Conservation (phyloP, 1,284 basidiomycete genomes). For the Moesziomyces antarcticus region DNA sequence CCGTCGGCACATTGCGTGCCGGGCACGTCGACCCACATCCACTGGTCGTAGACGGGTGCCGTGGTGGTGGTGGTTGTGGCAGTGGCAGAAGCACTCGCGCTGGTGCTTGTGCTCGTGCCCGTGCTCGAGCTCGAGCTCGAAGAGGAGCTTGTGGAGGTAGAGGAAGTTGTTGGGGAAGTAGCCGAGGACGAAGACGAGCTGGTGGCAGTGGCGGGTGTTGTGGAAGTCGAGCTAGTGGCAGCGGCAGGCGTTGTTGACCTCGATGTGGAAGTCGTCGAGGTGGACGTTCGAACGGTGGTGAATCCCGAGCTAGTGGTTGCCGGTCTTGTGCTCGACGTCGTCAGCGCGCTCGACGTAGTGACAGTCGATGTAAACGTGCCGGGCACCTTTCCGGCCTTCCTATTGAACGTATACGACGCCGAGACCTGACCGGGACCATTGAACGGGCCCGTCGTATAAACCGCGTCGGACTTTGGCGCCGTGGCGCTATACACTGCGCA, state of each 20-base stretch:
- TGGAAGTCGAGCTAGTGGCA: not conserved
- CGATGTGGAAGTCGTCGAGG: not conserved
- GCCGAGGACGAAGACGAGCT: constrained; percentile 1
- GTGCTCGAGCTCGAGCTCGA: not conserved
- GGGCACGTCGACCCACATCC: constrained; percentile 30
- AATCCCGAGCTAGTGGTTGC: not conserved
- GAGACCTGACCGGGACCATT: constrained; percentile 21
- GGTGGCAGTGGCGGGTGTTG: not conserved
- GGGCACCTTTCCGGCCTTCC: constrained; percentile 19
- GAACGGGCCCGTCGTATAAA: constrained; percentile 20
- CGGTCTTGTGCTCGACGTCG: not conserved
- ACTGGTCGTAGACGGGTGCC: constrained; percentile 4
- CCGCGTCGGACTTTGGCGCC: constrained; percentile 5
- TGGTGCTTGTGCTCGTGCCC: too few relatives aligned
- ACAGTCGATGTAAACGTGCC: too few relatives aligned
- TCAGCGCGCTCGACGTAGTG: too few relatives aligned
- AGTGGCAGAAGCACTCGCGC: constrained; percentile 1
- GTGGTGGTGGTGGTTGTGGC: not conserved
- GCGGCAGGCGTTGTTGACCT: not conserved
- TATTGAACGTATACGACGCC: constrained; percentile 22
- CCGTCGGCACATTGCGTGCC: constrained; percentile 35
- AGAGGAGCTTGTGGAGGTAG: too few relatives aligned
- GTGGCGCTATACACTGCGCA: constrained; percentile 18
- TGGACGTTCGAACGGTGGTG: not conserved
- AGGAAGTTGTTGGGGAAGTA: too few relatives aligned